Percentiles rank a stretch among this genome's conserved stretches.
Conservation (phyloP, 331 rosid genomes). For the Cucumis variabilis region DNA sequence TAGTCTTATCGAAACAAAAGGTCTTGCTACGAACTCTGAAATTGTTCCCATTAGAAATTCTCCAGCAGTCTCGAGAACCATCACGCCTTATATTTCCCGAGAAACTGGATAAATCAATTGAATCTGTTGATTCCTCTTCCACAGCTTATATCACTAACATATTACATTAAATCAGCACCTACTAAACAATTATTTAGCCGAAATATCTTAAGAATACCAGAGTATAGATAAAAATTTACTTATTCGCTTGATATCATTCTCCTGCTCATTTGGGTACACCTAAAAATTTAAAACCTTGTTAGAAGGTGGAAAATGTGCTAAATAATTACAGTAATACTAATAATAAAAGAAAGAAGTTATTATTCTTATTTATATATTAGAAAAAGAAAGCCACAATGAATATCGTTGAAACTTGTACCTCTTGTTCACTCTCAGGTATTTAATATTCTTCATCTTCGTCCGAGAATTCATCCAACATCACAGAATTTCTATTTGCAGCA, state of each 20-base stretch:
- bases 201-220: conserved; percentile 13
- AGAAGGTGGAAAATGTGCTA: conserved; percentile 29
- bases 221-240: conserved; percentile 49
- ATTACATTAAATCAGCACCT: conserved; percentile 41
- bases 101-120: conserved; percentile 87
- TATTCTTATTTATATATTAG: not conserved
- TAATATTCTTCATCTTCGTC: conserved; percentile 97
- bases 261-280: conserved; percentile 67
- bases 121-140: conserved; percentile 83
- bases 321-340: not conserved
- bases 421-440: conserved; percentile 88
- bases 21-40: conserved; percentile 96
- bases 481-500: conserved; percentile 78
- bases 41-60: conserved; percentile 88
- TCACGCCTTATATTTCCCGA: conserved; percentile 88
- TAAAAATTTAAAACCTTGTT: conserved; percentile 41
- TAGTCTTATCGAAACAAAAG: conserved; percentile 84
- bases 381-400: not conserved
- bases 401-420: conserved; percentile 53
- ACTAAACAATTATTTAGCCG: not conserved
- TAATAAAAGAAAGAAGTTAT: not conserved
- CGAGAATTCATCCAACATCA: conserved; percentile 92
- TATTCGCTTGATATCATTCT: conserved; percentile 61
- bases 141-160: conserved; percentile 55
- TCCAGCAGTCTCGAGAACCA: conserved; percentile 96